These are phyloP conservation scores for Erysimum cheiri DNA, from an alignment of 441 rosid genomes.

Conservation along the genomic window DNA sequence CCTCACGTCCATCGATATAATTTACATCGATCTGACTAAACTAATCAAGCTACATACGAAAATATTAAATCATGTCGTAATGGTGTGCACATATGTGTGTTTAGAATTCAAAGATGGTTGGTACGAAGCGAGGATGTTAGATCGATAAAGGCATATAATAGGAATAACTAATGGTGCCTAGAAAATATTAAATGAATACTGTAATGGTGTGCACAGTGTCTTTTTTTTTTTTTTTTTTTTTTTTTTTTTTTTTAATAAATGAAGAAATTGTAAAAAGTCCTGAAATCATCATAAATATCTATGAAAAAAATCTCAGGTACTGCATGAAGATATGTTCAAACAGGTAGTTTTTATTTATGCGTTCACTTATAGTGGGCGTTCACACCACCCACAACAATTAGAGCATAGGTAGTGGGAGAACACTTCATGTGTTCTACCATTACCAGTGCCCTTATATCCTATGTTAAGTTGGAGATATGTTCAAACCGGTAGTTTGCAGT, in stretches of 20 bases:
- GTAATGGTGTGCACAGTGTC: no score
- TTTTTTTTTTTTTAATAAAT: background rate
- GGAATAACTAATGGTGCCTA: conserved; percentile 11
- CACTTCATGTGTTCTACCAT: no score
- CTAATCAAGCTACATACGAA: conserved; percentile 9
- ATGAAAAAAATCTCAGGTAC: background rate
- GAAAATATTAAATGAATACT: no score
- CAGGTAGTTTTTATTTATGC: background rate
- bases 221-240: background rate
- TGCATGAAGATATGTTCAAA: background rate
- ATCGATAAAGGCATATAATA: background rate
- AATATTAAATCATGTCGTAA: background rate
- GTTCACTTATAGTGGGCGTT: background rate
- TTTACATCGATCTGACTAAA: conserved; percentile 15
- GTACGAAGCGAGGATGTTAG: conserved; percentile 15
- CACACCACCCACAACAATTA: background rate
- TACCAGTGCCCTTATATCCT: no score
- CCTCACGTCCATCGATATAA: background rate
- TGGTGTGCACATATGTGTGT: background rate
- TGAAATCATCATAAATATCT: background rate
- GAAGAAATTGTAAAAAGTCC: background rate
- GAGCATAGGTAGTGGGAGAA: no score
- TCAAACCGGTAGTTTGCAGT: background rate
- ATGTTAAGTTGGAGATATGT: background rate
- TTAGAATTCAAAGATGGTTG: conserved; percentile 22